Evolutionary conservation across 805 yeast species (phyloP).

Genomic region (Peterozyma toletana): DNA sequence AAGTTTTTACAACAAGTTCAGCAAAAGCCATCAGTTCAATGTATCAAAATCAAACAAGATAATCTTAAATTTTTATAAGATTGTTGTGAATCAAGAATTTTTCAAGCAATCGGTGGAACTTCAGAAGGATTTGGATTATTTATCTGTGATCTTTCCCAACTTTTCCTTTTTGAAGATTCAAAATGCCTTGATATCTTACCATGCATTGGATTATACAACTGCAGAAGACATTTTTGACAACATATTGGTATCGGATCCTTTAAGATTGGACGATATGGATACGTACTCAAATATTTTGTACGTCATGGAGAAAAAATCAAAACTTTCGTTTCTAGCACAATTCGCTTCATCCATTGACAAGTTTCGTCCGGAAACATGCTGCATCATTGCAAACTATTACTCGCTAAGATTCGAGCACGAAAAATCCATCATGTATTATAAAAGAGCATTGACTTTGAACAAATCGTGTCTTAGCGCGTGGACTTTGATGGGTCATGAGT

Average conservation of each 20-base stretch:
- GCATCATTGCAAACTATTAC: slow-evolving; percentile 89
- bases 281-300: slow-evolving; percentile 90
- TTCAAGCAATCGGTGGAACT: slow-evolving; percentile 56
- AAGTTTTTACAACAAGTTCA: slow-evolving; percentile 27
- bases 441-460: slow-evolving; percentile 79
- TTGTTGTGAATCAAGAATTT: slow-evolving; percentile 70
- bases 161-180: slow-evolving; percentile 74
- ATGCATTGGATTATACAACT: slow-evolving; percentile 74
- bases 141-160: slow-evolving; percentile 56
- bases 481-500: slow-evolving; percentile 99
- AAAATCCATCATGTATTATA: slow-evolving; percentile 87
- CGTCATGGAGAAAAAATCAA: slow-evolving; percentile 84
- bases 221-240: slow-evolving; percentile 78
- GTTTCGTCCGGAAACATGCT: slow-evolving; percentile 90
- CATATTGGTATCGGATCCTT: slow-evolving; percentile 68
- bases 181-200: slow-evolving; percentile 74
- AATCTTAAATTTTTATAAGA: slow-evolving; percentile 46
- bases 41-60: slow-evolving; percentile 18
- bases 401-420: slow-evolving; percentile 91
- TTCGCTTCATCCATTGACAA: slow-evolving; percentile 75
- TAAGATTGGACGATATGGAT: slow-evolving; percentile 85
- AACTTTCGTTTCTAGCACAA: slow-evolving; percentile 82
- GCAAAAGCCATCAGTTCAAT: slow-evolving; percentile 25
- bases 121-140: slow-evolving; percentile 37
- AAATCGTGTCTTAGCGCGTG: slow-evolving; percentile 83